Evolutionary conservation across 805 yeast species (phyloP), one percentile per base, ranked within the genome.

Genomic region (Dipodascopsis tothii): DNA sequence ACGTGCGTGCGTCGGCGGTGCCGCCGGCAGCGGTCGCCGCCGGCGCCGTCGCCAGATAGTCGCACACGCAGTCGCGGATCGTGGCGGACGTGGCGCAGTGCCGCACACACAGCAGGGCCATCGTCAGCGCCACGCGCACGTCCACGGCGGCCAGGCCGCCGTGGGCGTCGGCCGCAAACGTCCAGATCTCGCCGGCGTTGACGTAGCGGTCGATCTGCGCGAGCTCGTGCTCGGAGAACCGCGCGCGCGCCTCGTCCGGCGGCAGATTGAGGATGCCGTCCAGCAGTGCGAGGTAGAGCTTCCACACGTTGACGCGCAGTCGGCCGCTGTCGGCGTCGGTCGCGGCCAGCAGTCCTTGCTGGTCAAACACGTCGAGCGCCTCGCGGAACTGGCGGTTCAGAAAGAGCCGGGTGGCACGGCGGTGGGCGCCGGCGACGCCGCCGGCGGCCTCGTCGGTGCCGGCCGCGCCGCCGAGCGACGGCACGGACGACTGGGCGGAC

Each of bases 371-470:
- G 30, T 25, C 14, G 23, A 39, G 35, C 2, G 52, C 45, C 5
- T 45, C 46, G 16, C 45, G n/a, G 21, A 48, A 48, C 35, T 48
- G 52, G 18, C 43, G 40, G 38, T 35, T 45, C 5, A 48, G 37
- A 21, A 45, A 48, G 4, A 39, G 25, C 22, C 28, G 22, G 18
- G 33, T 35, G 6, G 49, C 35, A 19, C 35, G 21, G 32, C 36
- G 37, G 33, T 40, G 38, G n/a, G n/a, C n/a, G n/a, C n/a, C n/a
- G n/a, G n/a, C n/a, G n/a, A n/a, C n/a, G n/a, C n/a, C n/a, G n/a
- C n/a, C n/a, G n/a, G n/a, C n/a, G n/a, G n/a, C n/a, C n/a, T n/a
- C n/a, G n/a, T n/a, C n/a, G n/a, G n/a, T n/a, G n/a, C n/a, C n/a
- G n/a, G n/a, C n/a, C n/a, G n/a, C n/a, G n/a, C n/a, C n/a, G n/a